Evolutionary conservation across 1,284 basidiomycete genomes (phyloP), one percentile per base, ranked within the genome.

Genomic region (Pseudozyma hubeiensis): DNA sequence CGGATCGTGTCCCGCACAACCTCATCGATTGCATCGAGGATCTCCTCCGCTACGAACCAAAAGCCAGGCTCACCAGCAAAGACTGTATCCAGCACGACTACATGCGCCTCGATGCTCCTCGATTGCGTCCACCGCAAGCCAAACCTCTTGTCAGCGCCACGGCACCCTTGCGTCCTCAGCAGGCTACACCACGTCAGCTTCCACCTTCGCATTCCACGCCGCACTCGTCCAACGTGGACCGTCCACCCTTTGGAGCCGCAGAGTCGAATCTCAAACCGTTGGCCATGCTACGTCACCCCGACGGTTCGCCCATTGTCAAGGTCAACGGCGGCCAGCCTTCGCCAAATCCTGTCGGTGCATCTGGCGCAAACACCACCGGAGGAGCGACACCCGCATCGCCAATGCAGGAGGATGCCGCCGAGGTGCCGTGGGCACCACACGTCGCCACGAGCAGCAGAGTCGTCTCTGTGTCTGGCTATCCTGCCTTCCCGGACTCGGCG

Each of bases 11-110:
- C 16, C 93, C 95, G 8, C 86, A 88, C 53, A 91, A 90, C 48
- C 87, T 99, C 48, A 87, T 99, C 76, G 91, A 97, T 78, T 96
- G 94, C 85, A 96, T 99, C 81, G 89, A 90, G 43, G 93, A 95
- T 81, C 88, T 98, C 16, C 89, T 99, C 59, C 92, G 91, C 78
- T 99, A 97, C 85, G 93, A 99, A 82, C 96, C 97, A 14, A 90
- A 90, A 45, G 87, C 88, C 50, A 90, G 97, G 37, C 87, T 97
- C 55, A 97, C 93, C 6, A 92, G 93, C 66, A 88, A 88, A 33
- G 89, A 95, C 83, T 97, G 94, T 83, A 87, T 97, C 59, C 88
- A 93, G 40, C 95, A 98, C 85, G 88, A 90, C 16, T 99, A 97
- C 87, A 90, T 97, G 71, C 87, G 88, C 62, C 91, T 87, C 48